Conservation (phyloP, 148 eudicot species). For the Persicaria tinctoria region DNA sequence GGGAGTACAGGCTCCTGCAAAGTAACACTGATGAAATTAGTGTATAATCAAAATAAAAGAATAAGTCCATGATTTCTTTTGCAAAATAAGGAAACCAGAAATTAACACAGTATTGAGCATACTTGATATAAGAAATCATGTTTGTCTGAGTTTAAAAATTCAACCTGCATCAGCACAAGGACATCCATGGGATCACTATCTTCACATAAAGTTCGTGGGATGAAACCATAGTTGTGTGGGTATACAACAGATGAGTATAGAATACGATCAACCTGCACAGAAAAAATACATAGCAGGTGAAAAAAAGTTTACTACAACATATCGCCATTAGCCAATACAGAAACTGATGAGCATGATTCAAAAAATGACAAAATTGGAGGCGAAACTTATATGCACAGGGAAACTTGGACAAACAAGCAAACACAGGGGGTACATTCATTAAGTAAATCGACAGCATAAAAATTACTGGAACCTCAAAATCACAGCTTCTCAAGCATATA, state of each 20-base stretch:
- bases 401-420: not conserved
- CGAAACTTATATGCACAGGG: not conserved
- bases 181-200: constrained; percentile 94
- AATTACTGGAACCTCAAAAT: not conserved
- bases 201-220: constrained; percentile 88
- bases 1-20: constrained; percentile 79
- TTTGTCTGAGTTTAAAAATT: not conserved
- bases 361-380: constrained; percentile 1
- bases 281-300: not conserved
- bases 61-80: not conserved
- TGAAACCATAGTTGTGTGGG: constrained; percentile 24
- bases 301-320: not conserved
- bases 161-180: constrained; percentile 87
- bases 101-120: not conserved
- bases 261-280: constrained; percentile 66
- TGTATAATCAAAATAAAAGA: not conserved
- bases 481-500: not conserved
- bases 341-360: not conserved
- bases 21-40: not conserved
- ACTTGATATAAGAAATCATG: not conserved
- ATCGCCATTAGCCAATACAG: not conserved
- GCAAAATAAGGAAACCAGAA: not conserved
- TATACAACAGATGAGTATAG: constrained; percentile 87
- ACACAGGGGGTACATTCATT: not conserved
- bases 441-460: not conserved